Percentiles rank a stretch among this genome's conserved stretches.
phyloP scores from a whole-genome alignment of 2,329 filamentous ascomycete species.

The Mycosphaerella sp. region DNA sequence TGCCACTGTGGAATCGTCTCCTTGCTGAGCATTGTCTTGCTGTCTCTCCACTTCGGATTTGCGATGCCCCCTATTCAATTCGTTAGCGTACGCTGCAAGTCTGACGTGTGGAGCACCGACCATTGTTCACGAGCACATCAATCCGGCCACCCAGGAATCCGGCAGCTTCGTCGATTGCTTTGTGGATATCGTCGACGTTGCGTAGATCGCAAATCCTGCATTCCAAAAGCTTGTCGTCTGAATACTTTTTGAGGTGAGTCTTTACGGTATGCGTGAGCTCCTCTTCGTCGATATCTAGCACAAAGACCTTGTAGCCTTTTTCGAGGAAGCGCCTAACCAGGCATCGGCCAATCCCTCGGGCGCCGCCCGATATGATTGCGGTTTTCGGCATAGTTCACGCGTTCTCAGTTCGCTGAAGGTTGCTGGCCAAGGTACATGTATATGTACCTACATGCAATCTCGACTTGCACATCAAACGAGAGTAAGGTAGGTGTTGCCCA shows the following conservation, averaged over 20 bases:
- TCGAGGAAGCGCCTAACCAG: conserved; percentile 34
- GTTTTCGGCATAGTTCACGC: conserved; percentile 7
- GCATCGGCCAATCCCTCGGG: conserved; percentile 34
- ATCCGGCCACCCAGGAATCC: conserved; percentile 32
- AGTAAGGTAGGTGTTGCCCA: too few relatives aligned
- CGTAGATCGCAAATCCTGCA: conserved; percentile 32
- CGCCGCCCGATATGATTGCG: conserved; percentile 31
- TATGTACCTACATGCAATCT: too few relatives aligned
- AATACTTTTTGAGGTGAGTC: conserved; percentile 28
- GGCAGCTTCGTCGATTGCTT: conserved; percentile 30
- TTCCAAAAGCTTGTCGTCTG: conserved; percentile 14
- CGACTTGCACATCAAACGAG: too few relatives aligned
- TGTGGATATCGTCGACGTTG: conserved; percentile 30
- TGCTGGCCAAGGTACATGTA: too few relatives aligned
- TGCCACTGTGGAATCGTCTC: conserved; percentile 35
- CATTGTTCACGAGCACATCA: conserved; percentile 41
- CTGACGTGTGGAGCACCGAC: background rate
- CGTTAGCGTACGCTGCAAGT: background rate
- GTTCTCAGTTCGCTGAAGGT: background rate
- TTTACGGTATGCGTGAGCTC: conserved; percentile 35
- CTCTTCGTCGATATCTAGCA: conserved; percentile 36
- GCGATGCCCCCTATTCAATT: conserved; percentile 29
- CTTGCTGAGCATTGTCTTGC: conserved; percentile 31
- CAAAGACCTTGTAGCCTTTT: conserved; percentile 36
- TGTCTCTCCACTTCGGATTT: conserved; percentile 31